Evolutionary conservation across 2,329 filamentous ascomycete species (phyloP).

Genomic region (Mycosphaerelloides madeirae): DNA sequence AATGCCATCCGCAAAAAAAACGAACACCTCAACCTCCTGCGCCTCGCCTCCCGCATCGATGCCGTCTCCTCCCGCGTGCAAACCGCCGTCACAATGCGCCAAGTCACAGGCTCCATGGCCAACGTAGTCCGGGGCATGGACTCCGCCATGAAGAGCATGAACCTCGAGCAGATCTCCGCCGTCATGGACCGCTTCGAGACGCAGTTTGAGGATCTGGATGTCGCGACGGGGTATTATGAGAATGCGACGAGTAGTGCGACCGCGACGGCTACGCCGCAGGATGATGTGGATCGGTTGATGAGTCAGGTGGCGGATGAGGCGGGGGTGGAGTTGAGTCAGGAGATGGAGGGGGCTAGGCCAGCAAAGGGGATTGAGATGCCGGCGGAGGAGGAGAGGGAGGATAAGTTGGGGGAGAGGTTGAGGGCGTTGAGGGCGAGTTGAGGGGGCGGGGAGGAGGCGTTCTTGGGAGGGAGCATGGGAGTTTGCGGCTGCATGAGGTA

Average conservation of each 20-base stretch:
- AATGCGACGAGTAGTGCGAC: constrained; percentile 78
- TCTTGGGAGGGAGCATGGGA: not conserved
- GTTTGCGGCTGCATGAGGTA: not conserved
- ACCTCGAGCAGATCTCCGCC: constrained; percentile 60
- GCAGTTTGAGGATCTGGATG: constrained; percentile 50
- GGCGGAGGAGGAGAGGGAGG: constrained; percentile 72
- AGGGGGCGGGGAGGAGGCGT: not conserved
- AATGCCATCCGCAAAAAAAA: constrained; percentile 61
- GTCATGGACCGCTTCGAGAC: constrained; percentile 64
- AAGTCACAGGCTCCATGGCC: constrained; percentile 57
- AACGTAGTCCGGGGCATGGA: constrained; percentile 61
- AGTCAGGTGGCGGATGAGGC: constrained; percentile 83
- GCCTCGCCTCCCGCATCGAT: constrained; percentile 55
- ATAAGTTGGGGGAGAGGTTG: constrained; percentile 60
- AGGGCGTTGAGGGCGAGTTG: constrained; percentile 47
- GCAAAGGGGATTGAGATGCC: constrained; percentile 54
- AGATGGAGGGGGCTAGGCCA: constrained; percentile 60
- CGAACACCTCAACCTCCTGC: constrained; percentile 56
- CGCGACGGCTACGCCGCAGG: constrained; percentile 67
- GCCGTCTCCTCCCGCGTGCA: constrained; percentile 57
- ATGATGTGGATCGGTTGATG: constrained; percentile 81
- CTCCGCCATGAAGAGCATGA: constrained; percentile 59
- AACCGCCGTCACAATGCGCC: constrained; percentile 59
- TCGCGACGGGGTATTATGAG: constrained; percentile 67
- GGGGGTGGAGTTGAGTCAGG: constrained; percentile 73